These are phyloP conservation scores for Kwoniella sp. DNA, from an alignment of 768 basidiomycete genomes.

Conservation along the genomic window DNA sequence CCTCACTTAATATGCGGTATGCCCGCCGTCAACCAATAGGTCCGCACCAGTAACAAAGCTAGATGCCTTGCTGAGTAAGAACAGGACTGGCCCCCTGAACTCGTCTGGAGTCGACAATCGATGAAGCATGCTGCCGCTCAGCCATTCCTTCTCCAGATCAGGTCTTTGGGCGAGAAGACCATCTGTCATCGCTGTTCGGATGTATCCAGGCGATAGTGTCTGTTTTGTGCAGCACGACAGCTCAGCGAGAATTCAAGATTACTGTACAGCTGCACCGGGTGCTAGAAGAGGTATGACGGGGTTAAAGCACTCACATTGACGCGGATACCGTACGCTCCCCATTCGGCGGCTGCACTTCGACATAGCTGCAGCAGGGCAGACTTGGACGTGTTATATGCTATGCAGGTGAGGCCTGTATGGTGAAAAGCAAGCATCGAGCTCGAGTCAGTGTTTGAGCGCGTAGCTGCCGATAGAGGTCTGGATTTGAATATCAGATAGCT, in stretches of 20 bases:
- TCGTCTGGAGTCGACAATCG: constrained; percentile 49
- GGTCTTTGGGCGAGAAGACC: constrained; percentile 40
- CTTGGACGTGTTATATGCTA: constrained; percentile 55
- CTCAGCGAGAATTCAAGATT: background rate
- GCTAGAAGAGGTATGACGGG: background rate
- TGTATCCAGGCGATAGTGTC: constrained; percentile 22
- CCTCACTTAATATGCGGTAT: constrained; percentile 32
- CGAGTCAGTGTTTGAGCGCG: no score
- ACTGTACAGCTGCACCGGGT: constrained; percentile 20
- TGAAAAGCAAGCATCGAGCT: background rate
- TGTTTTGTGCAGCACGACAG: constrained; percentile 5
- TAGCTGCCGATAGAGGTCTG: no score
- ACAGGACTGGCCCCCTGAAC: constrained; percentile 50
- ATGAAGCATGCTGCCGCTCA: constrained; percentile 36
- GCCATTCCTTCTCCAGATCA: constrained; percentile 41
- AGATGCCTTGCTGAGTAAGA: constrained; percentile 52
- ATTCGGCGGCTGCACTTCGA: constrained; percentile 54
- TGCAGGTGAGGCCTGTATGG: constrained; percentile 10
- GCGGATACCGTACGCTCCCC: constrained; percentile 51
- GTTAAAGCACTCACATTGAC: constrained; percentile 47
- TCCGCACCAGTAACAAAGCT: constrained; percentile 56
- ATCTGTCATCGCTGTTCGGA: constrained; percentile 47
- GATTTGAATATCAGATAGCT: background rate
- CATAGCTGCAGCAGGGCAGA: constrained; percentile 54
- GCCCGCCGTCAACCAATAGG: constrained; percentile 49